These are phyloP conservation scores for Candida maris DNA, from an alignment of 805 yeast species.

Conservation along the genomic window DNA sequence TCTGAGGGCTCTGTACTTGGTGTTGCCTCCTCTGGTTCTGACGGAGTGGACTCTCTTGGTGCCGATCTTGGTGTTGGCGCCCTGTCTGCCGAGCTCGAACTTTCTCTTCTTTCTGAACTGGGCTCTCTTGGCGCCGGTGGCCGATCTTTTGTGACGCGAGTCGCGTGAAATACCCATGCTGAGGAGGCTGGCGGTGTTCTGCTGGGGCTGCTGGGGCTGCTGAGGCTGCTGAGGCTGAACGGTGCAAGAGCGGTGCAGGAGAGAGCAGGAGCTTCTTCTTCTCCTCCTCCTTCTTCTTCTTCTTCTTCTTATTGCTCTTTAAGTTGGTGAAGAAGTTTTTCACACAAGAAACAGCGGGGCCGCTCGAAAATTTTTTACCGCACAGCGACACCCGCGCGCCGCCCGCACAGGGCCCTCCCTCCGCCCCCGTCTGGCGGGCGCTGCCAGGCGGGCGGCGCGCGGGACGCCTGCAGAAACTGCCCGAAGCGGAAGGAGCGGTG, in stretches of 20 bases:
- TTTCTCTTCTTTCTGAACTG: conserved; percentile 99
- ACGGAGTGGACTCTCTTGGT: conserved; percentile 98
- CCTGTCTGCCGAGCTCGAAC: conserved; percentile 99
- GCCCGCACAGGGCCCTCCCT: not conserved
- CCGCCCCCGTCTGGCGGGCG: not conserved
- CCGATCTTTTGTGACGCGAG: conserved; percentile 99
- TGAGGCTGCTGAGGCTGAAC: too few relatives aligned
- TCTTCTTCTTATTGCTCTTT: too few relatives aligned
- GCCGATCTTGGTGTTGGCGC: conserved; percentile 99
- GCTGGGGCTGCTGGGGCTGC: too few relatives aligned
- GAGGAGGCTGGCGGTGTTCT: conserved; percentile 11
- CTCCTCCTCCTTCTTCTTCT: too few relatives aligned
- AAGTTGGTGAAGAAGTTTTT: too few relatives aligned
- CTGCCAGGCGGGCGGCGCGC: too few relatives aligned
- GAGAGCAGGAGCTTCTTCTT: too few relatives aligned
- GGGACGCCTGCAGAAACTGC: too few relatives aligned
- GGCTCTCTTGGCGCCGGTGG: conserved; percentile 99
- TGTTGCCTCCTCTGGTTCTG: conserved; percentile 99
- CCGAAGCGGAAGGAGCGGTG: too few relatives aligned
- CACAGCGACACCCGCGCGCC: not conserved
- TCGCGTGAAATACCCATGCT: conserved; percentile 99
- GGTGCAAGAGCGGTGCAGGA: too few relatives aligned
- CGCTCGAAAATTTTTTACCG: too few relatives aligned
- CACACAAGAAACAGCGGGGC: too few relatives aligned
- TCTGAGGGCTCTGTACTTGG: conserved; percentile 99